Conservation (phyloP, 169 alveolate genomes). For the Eimeria maxima region DNA sequence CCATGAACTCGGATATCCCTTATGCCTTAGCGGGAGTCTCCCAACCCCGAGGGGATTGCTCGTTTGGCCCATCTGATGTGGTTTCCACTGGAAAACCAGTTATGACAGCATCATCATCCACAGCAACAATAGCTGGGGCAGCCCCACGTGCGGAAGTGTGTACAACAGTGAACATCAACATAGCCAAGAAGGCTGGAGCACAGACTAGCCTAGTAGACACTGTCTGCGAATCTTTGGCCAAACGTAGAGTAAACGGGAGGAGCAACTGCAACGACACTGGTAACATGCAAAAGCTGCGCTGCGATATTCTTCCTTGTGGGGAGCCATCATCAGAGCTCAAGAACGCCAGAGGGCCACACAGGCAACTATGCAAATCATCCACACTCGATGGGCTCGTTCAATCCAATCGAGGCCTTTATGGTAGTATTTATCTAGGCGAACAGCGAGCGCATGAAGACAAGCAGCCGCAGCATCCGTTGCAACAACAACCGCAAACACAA, state of each 20-base stretch:
- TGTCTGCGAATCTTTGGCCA: not conserved
- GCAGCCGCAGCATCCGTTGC: conserved; percentile 14
- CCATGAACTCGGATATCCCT: not conserved
- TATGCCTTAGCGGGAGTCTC: not conserved
- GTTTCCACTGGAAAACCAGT: not conserved
- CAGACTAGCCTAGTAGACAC: not conserved
- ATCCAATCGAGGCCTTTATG: not conserved
- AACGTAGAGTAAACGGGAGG: not conserved
- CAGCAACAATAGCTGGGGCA: conserved; percentile 10
- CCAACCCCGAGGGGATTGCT: not conserved
- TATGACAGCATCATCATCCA: not conserved
- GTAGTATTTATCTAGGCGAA: not conserved
- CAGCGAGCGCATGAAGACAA: not conserved
- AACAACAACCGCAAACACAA: conserved; percentile 9
- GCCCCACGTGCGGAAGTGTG: not conserved
- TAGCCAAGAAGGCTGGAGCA: not conserved
- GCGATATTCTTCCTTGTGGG: not conserved
- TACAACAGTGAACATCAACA: not conserved
- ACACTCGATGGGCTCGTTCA: not conserved
- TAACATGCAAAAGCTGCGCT: not conserved
- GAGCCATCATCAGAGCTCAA: not conserved
- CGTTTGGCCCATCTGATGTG: not conserved
- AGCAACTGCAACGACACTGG: not conserved
- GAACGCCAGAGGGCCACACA: not conserved
- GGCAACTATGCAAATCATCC: not conserved